phyloP scores from a whole-genome alignment of 108 stramenopile genomes.

The Cylindrotheca fusiformis region DNA sequence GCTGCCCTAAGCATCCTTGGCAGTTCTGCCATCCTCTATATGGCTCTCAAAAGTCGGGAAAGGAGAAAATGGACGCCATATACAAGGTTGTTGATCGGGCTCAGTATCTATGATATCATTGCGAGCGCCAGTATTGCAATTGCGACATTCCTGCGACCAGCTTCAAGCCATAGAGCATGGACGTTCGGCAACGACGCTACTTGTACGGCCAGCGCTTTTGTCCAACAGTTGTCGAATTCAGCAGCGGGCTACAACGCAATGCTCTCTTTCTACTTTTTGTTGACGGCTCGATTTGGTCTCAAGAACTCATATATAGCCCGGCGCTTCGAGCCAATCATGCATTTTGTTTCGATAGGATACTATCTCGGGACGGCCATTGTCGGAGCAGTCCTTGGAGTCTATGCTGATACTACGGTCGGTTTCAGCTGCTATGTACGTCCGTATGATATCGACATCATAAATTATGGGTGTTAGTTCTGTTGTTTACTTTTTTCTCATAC shows the following conservation, averaged over 20 bases:
- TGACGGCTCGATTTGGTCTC: constrained; percentile 20
- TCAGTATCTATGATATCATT: constrained; percentile 20
- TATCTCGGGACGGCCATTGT: constrained; percentile 4
- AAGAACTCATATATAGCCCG: constrained; percentile 2
- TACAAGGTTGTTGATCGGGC: constrained; percentile 21
- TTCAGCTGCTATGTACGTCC: constrained; percentile 13
- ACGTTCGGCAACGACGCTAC: constrained; percentile 21
- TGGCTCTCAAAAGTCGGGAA: neutral
- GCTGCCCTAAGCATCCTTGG: constrained; percentile 6
- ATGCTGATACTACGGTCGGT: constrained; percentile 2
- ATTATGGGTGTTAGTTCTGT: too few species aligned
- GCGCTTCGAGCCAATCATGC: constrained; percentile 14
- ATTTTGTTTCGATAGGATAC: constrained; percentile 2
- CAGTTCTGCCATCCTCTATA: constrained; percentile 12
- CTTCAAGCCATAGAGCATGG: neutral
- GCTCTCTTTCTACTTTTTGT: constrained; percentile 27
- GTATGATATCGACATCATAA: too few species aligned
- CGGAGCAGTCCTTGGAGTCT: constrained; percentile 12
- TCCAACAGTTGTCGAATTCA: constrained; percentile 10
- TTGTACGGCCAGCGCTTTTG: constrained; percentile 10
- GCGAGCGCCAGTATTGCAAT: neutral
- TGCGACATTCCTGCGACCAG: constrained; percentile 9
- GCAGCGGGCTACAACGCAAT: constrained; percentile 20
- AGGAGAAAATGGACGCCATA: constrained; percentile 2
- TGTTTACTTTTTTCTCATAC: too few species aligned